Conservation (phyloP, 306 rosid species). For the Chamaecrista fasciculata region DNA sequence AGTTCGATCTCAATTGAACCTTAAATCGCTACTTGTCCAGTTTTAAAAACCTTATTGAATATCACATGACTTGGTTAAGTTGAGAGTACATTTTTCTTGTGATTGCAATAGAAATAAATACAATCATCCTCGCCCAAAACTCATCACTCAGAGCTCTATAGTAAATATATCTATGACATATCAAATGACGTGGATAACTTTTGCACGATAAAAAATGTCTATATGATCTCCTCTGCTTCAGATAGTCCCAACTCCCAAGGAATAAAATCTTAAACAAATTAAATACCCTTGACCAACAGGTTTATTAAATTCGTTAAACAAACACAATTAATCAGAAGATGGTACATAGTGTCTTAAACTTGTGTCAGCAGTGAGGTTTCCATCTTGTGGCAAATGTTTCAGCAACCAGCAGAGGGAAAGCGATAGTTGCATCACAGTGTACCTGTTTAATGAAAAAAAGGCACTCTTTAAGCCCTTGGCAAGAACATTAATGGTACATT, state of each 20-base stretch:
- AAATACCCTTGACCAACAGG: background rate
- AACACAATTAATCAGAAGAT: slow-evolving; percentile 14
- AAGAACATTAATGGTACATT: background rate
- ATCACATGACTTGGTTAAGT: background rate
- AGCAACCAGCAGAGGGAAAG: slow-evolving; percentile 77
- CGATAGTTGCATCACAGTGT: slow-evolving; percentile 86
- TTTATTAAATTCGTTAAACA: slow-evolving; percentile 14
- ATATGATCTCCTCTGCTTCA: background rate
- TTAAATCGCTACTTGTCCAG: too few relatives aligned
- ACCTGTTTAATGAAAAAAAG: slow-evolving; percentile 48
- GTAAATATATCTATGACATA: background rate
- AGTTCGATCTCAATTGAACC: too few relatives aligned
- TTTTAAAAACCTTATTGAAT: background rate
- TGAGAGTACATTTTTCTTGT: background rate
- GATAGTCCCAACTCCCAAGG: too few relatives aligned
- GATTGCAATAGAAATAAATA: background rate
- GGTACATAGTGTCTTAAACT: background rate
- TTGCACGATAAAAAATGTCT: slow-evolving; percentile 1
- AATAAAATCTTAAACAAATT: too few relatives aligned
- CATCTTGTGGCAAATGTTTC: slow-evolving; percentile 64
- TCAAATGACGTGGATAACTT: slow-evolving; percentile 6
- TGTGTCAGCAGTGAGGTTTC: slow-evolving; percentile 23
- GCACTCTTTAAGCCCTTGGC: background rate
- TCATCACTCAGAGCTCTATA: background rate
- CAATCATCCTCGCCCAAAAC: background rate